Conservation (phyloP, 768 basidiomycete species). For the Russula foetens region DNA sequence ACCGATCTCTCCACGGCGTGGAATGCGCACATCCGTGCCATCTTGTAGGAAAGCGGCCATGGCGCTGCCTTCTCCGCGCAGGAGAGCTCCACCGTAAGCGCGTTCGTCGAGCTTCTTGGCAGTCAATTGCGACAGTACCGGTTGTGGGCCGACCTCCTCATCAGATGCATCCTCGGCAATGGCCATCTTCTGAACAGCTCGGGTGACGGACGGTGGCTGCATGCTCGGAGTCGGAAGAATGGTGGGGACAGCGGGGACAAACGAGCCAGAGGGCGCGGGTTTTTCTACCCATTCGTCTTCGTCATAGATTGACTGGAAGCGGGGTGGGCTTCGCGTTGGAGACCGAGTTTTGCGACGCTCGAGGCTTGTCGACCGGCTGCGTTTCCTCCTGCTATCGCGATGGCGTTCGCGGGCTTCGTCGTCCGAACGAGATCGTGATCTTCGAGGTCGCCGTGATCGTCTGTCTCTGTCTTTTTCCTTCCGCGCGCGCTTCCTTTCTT, state of each 20-base stretch:
- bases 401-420: conserved; percentile 26
- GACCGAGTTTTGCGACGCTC: conserved; percentile 17
- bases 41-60: conserved; percentile 97
- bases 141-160: conserved; percentile 74
- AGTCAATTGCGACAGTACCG: conserved; percentile 36
- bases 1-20: conserved; percentile 98
- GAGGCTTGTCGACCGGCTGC: conserved; percentile 27
- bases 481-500: conserved; percentile 49
- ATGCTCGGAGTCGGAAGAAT: conserved; percentile 14
- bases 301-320: conserved; percentile 25
- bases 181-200: not conserved
- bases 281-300: conserved; percentile 70
- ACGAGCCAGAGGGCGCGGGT: conserved; percentile 26
- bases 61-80: conserved; percentile 92
- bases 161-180: conserved; percentile 23
- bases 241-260: conserved; percentile 22
- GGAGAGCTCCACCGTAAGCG: conserved; percentile 80
- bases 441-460: conserved; percentile 30
- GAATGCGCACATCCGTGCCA: conserved; percentile 74
- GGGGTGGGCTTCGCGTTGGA: conserved; percentile 17
- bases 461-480: conserved; percentile 41
- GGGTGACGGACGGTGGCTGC: not conserved
- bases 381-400: conserved; percentile 24
- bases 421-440: conserved; percentile 17
- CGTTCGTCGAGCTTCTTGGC: conserved; percentile 62